phyloP scores from a whole-genome alignment of 2,329 filamentous ascomycete species.

The Blumeria graminis region DNA sequence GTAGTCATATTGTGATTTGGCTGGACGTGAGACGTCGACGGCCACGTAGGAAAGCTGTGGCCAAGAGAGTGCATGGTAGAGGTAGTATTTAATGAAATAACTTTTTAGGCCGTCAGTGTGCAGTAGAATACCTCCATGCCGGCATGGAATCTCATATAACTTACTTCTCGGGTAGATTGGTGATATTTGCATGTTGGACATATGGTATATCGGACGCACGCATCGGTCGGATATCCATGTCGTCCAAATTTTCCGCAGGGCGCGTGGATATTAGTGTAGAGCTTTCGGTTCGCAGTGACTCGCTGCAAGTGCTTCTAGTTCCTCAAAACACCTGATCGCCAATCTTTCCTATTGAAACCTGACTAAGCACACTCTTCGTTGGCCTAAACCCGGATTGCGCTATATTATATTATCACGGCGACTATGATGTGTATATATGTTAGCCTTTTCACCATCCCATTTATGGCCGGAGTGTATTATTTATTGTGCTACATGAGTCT shows the following conservation, averaged over 20 bases:
- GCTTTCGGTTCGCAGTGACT: too few species aligned
- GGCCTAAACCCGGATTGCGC: too few species aligned
- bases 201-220: slow-evolving; percentile 64
- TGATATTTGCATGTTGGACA: slow-evolving; percentile 95
- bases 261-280: too few species aligned
- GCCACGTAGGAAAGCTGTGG: slow-evolving; percentile 92
- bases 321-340: too few species aligned
- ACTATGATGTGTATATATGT: too few species aligned
- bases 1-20: slow-evolving; percentile 59
- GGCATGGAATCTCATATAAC: not conserved
- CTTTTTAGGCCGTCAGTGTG: slow-evolving; percentile 4
- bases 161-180: slow-evolving; percentile 82
- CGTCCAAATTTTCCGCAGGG: not conserved
- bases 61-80: slow-evolving; percentile 97
- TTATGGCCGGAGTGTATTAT: too few species aligned
- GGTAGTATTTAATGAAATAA: slow-evolving; percentile 99
- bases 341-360: too few species aligned
- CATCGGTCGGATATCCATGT: slow-evolving; percentile 80
- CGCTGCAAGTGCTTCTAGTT: too few species aligned
- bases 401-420: too few species aligned
- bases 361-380: too few species aligned
- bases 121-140: not conserved
- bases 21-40: slow-evolving; percentile 66
- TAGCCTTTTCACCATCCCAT: too few species aligned
- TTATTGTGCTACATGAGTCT: too few species aligned